Conservation (phyloP, 2,329 filamentous ascomycete genomes). For the Fusarium sp. region DNA sequence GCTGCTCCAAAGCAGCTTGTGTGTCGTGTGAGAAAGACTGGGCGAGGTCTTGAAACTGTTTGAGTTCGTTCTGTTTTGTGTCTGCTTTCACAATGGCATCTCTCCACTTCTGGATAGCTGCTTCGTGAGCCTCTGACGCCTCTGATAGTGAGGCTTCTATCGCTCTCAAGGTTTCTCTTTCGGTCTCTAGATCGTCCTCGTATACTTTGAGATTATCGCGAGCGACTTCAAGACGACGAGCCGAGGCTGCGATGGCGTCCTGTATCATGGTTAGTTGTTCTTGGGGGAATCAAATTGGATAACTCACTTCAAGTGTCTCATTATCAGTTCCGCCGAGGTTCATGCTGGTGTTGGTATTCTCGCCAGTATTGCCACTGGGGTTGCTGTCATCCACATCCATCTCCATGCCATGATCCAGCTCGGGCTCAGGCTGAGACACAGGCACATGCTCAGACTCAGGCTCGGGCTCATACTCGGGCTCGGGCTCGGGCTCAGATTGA, state of each 20-base stretch:
- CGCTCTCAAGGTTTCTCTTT: neutral
- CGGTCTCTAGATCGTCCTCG: neutral
- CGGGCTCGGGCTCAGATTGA: neutral
- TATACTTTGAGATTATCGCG: neutral
- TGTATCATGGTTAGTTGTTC: neutral
- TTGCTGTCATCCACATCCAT: conserved; percentile 9
- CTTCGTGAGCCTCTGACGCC: neutral
- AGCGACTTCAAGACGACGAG: neutral
- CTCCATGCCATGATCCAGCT: neutral
- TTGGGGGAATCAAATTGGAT: rapidly evolving
- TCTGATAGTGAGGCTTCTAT: neutral
- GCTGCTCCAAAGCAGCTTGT: neutral
- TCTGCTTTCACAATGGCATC: neutral
- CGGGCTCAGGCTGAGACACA: neutral
- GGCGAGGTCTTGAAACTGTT: neutral
- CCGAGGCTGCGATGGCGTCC: conserved; percentile 1
- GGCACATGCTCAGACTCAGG: neutral
- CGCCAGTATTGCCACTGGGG: neutral
- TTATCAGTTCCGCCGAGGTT: neutral
- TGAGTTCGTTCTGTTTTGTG: conserved; percentile 6
- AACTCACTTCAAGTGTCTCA: neutral
- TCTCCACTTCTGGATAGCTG: neutral
- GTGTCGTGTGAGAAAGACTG: conserved; percentile 5
- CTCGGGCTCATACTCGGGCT: neutral
- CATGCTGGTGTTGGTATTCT: neutral